A percentile compares a stretch with the other conserved stretches of the same genome.
Conservation (phyloP, 345 rosid species). For the Xanthoceras sorbifolium region DNA sequence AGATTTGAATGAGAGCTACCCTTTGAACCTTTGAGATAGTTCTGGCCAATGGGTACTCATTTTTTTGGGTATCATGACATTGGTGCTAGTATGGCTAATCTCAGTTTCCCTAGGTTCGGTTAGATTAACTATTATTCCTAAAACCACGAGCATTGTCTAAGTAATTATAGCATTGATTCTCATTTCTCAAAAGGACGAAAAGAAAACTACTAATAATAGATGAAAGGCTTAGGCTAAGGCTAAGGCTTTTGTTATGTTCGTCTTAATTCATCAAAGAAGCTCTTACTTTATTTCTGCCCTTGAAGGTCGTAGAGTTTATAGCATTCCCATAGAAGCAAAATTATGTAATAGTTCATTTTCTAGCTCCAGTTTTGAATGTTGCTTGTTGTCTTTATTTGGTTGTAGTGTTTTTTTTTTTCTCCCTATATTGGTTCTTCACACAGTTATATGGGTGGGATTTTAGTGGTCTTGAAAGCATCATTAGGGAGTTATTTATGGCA, state of each 20-base stretch:
- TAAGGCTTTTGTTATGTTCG: neutral
- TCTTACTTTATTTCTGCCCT: neutral
- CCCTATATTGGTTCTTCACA: neutral
- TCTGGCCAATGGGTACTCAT: neutral
- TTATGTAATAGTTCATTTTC: neutral
- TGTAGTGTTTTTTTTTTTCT: neutral
- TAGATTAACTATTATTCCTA: neutral
- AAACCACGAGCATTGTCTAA: neutral
- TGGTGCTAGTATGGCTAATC: neutral
- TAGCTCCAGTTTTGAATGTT: neutral
- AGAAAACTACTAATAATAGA: neutral
- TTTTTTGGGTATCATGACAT: neutral
- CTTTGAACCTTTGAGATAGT: neutral
- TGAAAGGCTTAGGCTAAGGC: neutral
- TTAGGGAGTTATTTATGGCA: constrained; percentile 12
- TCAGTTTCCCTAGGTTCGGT: neutral
- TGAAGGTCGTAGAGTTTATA: neutral
- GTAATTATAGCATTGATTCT: neutral
- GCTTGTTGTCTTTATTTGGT: neutral
- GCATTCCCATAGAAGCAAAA: neutral
- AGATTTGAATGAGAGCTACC: neutral
- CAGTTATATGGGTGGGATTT: neutral
- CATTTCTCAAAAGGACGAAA: neutral
- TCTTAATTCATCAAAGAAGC: neutral
- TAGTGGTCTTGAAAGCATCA: constrained; percentile 22